Base-by-base conservation (phyloP, 176 grass and related monocot species). In the Echinochloa phyllopogon region DNA sequence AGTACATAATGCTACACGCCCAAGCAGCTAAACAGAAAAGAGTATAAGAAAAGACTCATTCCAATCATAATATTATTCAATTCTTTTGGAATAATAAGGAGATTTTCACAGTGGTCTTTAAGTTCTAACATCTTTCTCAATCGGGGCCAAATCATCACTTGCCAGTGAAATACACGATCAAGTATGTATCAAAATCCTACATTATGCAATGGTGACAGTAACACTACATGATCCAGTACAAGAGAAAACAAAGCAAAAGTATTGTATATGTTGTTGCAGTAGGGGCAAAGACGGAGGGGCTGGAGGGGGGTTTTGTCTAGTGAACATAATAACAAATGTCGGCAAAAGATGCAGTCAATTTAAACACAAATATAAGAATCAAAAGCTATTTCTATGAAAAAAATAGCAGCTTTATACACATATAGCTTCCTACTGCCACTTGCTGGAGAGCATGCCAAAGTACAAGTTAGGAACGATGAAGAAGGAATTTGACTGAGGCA, bases 281-380 rank as follows among this genome's bases (percentile, higher is more conserved):
- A 78, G 12, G 39, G 47, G 44, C 44, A 17, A 50, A 33, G 29
- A 33, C 29, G 29, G 29, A 33, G 29, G 29, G 29, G 29, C 29
- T 33, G 29, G 29, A 33, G 29, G 12, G 12, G 50, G 15, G 38
- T 2, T 77, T 24, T 77, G 37, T 25, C 11, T 17, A 25, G 9
- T 42, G 38, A 76, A 76, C 11, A 41, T 57, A 42, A 57, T 15
- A 44, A 80, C 78, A 67, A 40, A 67, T 80, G 62, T 10, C 7
- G 3, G 27, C 51, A 3, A 24, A 67, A 68, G 62, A 80, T 67
- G 45, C 61, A 62, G 7, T 44, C 7, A 44, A n/a, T 64, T 79
- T 49, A 63, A 47, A 64, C 36, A 58, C 52, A 65, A 65, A 11
- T 38, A 64, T 47, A 79, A 65, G 5, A 77, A 39, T 9, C 18